Evolutionary conservation across 2,329 filamentous ascomycete genomes (phyloP).

Genomic region (Ophiosphaerella korrae): DNA sequence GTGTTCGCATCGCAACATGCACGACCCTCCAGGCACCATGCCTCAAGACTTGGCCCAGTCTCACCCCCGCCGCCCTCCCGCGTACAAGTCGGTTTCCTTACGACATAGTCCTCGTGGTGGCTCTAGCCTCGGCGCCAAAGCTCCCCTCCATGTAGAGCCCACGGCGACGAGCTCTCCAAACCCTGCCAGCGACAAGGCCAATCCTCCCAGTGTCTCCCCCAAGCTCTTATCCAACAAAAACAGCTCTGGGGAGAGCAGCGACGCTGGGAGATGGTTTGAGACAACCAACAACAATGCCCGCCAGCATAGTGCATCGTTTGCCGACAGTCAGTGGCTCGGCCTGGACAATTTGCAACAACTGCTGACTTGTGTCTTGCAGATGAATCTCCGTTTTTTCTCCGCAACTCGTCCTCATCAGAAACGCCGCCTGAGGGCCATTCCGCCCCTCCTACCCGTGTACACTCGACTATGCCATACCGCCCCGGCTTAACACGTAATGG

Average conservation of each 20-base stretch:
- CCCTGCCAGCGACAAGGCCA: conserved; percentile 42
- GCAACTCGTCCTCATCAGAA: conserved; percentile 51
- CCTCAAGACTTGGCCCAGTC: conserved; percentile 9
- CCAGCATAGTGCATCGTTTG: conserved; percentile 44
- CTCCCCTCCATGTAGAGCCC: conserved; percentile 8
- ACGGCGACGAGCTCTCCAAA: conserved; percentile 30
- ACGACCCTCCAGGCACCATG: conserved; percentile 24
- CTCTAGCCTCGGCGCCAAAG: neutral
- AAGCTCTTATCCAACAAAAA: conserved; percentile 40
- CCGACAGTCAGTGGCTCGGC: conserved; percentile 46
- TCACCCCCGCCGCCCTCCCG: conserved; percentile 51
- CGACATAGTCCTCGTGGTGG: conserved; percentile 41
- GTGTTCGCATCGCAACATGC: conserved; percentile 21
- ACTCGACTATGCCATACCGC: conserved; percentile 33
- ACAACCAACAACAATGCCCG: conserved; percentile 55
- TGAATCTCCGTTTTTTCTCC: conserved; percentile 53
- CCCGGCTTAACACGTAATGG: conserved; percentile 47
- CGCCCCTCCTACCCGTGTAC: conserved; percentile 14
- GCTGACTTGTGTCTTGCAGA: conserved; percentile 30
- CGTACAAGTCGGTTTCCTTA: conserved; percentile 54
- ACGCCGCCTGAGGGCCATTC: conserved; percentile 47
- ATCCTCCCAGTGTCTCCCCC: conserved; percentile 49
- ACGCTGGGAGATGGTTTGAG: conserved; percentile 59
- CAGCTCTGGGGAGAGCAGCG: conserved; percentile 58
- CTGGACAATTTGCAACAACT: neutral